phyloP scores from a whole-genome alignment of 2,329 filamentous ascomycete species.

The Cryphonectria carpinicola region DNA sequence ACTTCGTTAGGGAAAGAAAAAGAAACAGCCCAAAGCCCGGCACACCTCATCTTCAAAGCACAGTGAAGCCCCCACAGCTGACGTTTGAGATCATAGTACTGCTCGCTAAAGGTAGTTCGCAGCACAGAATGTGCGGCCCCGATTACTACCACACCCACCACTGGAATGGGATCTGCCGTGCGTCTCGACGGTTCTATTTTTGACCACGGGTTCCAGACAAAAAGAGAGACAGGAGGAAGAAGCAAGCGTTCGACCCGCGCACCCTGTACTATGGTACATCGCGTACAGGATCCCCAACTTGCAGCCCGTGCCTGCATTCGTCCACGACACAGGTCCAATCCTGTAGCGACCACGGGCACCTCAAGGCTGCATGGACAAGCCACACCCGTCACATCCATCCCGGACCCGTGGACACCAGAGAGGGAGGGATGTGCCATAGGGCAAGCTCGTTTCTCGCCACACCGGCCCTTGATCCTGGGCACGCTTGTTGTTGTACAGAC shows the following conservation, averaged over 20 bases:
- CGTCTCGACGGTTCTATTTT: conserved; percentile 22
- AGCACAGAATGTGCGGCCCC: conserved; percentile 2
- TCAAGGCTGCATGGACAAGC: conserved; percentile 16
- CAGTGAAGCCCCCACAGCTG: neutral
- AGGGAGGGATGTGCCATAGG: neutral
- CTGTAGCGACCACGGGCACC: conserved; percentile 2
- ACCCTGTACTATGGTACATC: neutral
- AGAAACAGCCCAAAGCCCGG: neutral
- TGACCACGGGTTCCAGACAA: conserved; percentile 1
- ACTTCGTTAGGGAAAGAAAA: neutral
- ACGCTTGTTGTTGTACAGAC: conserved; percentile 7
- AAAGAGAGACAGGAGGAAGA: neutral
- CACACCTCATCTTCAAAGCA: neutral
- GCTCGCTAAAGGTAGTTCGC: conserved; percentile 9
- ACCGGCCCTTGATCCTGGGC: neutral
- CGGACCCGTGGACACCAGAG: neutral
- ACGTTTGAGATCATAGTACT: neutral
- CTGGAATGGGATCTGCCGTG: conserved; percentile 20
- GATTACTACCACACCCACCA: neutral
- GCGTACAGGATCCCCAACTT: neutral
- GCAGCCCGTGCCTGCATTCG: conserved; percentile 10
- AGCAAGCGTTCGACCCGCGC: neutral
- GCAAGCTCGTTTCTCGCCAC: conserved; percentile 8
- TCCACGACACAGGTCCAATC: conserved; percentile 5
- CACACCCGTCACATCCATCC: conserved; percentile 21